Evolutionary conservation across 2,329 filamentous ascomycete genomes (phyloP).

Genomic region (Verticillium alfalfae): DNA sequence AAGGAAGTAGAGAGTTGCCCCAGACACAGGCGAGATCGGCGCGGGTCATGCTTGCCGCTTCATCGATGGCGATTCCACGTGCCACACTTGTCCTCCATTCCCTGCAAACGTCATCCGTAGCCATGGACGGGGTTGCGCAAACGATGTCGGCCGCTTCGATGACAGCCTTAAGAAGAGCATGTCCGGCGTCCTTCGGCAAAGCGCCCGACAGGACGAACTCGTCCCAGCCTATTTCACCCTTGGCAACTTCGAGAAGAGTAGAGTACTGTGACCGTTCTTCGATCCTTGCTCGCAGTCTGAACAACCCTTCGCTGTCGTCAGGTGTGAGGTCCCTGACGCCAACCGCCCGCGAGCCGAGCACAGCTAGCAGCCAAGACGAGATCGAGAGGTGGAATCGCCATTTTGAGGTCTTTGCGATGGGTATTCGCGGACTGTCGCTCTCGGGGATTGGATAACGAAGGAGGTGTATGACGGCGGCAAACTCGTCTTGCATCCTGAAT

Average conservation of each 20-base stretch:
- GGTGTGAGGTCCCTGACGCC: neutral
- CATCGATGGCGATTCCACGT: constrained; percentile 14
- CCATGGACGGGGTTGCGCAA: constrained; percentile 1
- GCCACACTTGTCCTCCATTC: neutral
- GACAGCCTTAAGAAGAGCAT: constrained; percentile 12
- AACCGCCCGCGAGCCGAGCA: neutral
- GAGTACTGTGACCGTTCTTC: neutral
- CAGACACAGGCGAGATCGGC: constrained; percentile 15
- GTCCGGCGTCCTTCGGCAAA: neutral
- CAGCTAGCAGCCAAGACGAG: no score
- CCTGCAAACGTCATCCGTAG: neutral
- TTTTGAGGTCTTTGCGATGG: neutral
- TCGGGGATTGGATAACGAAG: neutral
- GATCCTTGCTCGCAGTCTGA: neutral
- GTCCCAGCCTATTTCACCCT: neutral
- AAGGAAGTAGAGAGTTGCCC: constrained; percentile 15
- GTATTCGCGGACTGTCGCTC: neutral
- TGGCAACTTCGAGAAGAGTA: neutral
- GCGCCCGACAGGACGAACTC: neutral
- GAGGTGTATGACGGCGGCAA: constrained; percentile 1
- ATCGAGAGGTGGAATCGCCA: constrained; percentile 5
- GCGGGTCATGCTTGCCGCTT: constrained; percentile 14
- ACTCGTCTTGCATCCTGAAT: neutral
- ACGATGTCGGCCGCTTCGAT: constrained; percentile 14
- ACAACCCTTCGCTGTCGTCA: neutral